Evolutionary conservation across 2,329 filamentous ascomycete species (phyloP).

Genomic region (Aureobasidium vineae): DNA sequence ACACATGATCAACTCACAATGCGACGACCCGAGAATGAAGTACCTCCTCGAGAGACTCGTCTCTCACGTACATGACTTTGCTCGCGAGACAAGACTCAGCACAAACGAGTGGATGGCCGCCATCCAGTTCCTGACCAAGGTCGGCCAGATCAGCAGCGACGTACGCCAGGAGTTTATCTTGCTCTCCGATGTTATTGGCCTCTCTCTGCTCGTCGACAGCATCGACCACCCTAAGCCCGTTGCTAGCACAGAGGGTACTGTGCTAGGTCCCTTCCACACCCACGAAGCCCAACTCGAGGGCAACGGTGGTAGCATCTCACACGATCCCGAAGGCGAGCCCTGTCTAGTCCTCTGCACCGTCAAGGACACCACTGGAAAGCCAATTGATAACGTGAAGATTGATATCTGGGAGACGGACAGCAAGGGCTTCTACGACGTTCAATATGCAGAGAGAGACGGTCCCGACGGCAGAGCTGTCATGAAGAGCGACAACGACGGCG

Average conservation of each 20-base stretch:
- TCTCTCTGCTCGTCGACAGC: conserved; percentile 75
- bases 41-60: conserved; percentile 73
- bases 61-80: conserved; percentile 77
- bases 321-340: conserved; percentile 66
- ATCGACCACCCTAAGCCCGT: conserved; percentile 81
- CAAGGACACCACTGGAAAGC: conserved; percentile 61
- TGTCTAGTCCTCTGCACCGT: conserved; percentile 73
- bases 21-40: conserved; percentile 62
- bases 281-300: conserved; percentile 64
- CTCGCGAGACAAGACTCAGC: conserved; percentile 71
- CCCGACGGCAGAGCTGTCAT: conserved; percentile 74
- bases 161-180: conserved; percentile 71
- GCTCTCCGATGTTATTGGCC: conserved; percentile 73
- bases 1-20: conserved; percentile 70
- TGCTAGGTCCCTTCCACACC: conserved; percentile 80
- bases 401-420: conserved; percentile 86
- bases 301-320: conserved; percentile 62
- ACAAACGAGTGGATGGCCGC: conserved; percentile 76
- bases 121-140: conserved; percentile 67
- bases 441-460: conserved; percentile 62
- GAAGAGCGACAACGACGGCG: conserved; percentile 65
- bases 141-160: conserved; percentile 71
- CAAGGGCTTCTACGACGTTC: conserved; percentile 78
- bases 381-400: conserved; percentile 65
- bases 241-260: conserved; percentile 70